A percentile compares a stretch with the other conserved stretches of the same genome.
Evolutionary conservation across 805 yeast species (phyloP).

Genomic region (Candida caryicola): DNA sequence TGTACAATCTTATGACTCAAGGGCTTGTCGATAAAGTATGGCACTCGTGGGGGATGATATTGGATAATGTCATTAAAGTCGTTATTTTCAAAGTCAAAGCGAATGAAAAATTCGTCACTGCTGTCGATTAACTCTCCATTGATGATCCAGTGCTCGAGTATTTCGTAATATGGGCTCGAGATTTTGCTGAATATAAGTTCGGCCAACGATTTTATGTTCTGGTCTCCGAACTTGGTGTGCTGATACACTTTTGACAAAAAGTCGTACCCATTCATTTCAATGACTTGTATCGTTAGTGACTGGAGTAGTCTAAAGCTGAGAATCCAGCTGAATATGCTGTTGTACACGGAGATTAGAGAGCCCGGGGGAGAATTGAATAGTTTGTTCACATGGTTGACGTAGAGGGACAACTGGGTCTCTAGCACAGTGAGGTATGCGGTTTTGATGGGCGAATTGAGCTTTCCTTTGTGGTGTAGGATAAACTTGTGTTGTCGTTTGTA

Average conservation of each 20-base stretch:
- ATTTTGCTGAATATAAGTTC: slow-evolving; percentile 42
- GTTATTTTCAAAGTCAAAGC: slow-evolving; percentile 25
- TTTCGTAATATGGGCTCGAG: slow-evolving; percentile 57
- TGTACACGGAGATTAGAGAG: slow-evolving; percentile 35
- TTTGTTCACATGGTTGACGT: slow-evolving; percentile 35
- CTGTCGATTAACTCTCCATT: slow-evolving; percentile 59
- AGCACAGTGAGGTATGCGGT: slow-evolving; percentile 58
- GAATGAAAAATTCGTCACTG: slow-evolving; percentile 61
- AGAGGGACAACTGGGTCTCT: slow-evolving; percentile 34
- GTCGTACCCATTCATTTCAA: slow-evolving; percentile 41
- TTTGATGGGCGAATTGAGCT: slow-evolving; percentile 49
- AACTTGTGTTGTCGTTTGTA: slow-evolving; percentile 45
- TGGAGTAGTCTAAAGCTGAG: slow-evolving; percentile 56
- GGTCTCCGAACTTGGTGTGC: slow-evolving; percentile 64
- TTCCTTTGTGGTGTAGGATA: slow-evolving; percentile 25
- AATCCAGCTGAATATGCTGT: slow-evolving; percentile 49
- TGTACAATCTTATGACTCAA: slow-evolving; percentile 50
- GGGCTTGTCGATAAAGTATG: slow-evolving; percentile 42
- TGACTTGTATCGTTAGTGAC: slow-evolving; percentile 38
- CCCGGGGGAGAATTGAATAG: slow-evolving; percentile 27
- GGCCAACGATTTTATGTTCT: slow-evolving; percentile 43
- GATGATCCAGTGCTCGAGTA: slow-evolving; percentile 64
- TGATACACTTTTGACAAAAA: slow-evolving; percentile 52
- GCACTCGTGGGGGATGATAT: slow-evolving; percentile 36
- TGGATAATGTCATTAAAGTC: slow-evolving; percentile 35